phyloP scores from a whole-genome alignment of 169 alveolate genomes.

The Theileria equi region DNA sequence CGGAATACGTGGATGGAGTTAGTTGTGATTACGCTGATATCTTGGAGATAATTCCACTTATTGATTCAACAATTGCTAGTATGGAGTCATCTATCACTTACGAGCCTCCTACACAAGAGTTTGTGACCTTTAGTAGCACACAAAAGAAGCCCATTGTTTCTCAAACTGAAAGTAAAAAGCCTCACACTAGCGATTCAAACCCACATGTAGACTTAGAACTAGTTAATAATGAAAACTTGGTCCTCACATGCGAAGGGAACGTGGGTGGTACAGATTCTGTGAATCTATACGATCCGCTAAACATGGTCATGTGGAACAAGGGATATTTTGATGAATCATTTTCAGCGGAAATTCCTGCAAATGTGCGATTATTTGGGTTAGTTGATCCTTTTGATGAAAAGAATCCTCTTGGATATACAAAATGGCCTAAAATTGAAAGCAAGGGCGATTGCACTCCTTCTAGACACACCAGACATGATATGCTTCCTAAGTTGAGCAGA shows the following conservation, averaged over 20 bases:
- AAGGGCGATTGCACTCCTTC: conserved; percentile 1
- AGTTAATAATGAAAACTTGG: too few species aligned
- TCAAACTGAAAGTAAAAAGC: too few species aligned
- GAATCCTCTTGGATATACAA: conserved; percentile 22
- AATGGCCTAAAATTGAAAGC: conserved; percentile 35
- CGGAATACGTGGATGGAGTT: too few species aligned
- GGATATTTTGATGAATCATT: conserved; percentile 10
- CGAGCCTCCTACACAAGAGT: conserved; percentile 3
- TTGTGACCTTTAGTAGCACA: too few species aligned
- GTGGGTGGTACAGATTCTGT: not conserved
- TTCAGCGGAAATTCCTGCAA: conserved; percentile 7
- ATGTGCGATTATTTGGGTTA: conserved; percentile 34
- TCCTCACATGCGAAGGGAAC: too few species aligned
- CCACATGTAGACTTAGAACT: too few species aligned
- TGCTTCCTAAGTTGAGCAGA: conserved; percentile 48
- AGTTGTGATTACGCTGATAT: conserved; percentile 44
- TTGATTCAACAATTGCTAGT: not conserved
- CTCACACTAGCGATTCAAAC: too few species aligned
- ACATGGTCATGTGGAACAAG: not conserved
- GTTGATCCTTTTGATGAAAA: conserved; percentile 14
- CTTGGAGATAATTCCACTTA: conserved; percentile 25
- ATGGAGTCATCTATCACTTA: not conserved
- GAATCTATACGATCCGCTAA: not conserved
- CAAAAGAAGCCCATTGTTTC: too few species aligned
- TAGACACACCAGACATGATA: conserved; percentile 21